Conservation (phyloP, 148 eudicot species). For the Chenopodium berlandieri region DNA sequence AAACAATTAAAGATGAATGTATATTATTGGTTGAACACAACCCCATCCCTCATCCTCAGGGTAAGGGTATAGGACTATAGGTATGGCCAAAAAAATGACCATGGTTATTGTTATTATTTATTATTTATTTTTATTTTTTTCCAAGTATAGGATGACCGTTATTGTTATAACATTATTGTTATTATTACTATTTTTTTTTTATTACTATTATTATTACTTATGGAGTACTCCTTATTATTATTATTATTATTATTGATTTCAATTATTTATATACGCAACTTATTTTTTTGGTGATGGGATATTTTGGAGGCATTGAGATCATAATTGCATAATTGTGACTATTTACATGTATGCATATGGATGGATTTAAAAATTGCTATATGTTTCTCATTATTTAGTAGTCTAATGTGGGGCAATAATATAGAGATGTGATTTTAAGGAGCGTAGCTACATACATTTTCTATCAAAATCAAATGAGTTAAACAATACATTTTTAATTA, state of each 20-base stretch:
- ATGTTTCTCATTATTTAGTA: not conserved
- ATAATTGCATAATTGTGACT: conserved; percentile 5
- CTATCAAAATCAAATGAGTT: not conserved
- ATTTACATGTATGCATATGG: not conserved
- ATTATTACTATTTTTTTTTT: too few species aligned
- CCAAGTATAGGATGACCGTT: too few species aligned
- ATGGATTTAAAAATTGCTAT: not conserved
- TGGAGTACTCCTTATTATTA: too few species aligned
- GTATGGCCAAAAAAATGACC: not conserved
- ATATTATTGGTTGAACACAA: conserved; percentile 4
- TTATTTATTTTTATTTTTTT: too few species aligned
- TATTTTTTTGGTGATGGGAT: not conserved
- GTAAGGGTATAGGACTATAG: not conserved
- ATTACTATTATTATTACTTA: too few species aligned
- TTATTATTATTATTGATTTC: too few species aligned
- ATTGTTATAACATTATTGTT: too few species aligned
- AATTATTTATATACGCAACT: too few species aligned
- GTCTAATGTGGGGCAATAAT: not conserved
- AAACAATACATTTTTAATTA: not conserved
- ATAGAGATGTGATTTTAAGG: not conserved
- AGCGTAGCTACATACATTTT: not conserved
- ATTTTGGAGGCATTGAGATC: not conserved
- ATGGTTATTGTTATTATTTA: not conserved
- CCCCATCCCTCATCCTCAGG: conserved; percentile 10
- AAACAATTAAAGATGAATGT: not conserved